phyloP scores from a whole-genome alignment of 257 asterid species.

The Thymus mandschuricus region DNA sequence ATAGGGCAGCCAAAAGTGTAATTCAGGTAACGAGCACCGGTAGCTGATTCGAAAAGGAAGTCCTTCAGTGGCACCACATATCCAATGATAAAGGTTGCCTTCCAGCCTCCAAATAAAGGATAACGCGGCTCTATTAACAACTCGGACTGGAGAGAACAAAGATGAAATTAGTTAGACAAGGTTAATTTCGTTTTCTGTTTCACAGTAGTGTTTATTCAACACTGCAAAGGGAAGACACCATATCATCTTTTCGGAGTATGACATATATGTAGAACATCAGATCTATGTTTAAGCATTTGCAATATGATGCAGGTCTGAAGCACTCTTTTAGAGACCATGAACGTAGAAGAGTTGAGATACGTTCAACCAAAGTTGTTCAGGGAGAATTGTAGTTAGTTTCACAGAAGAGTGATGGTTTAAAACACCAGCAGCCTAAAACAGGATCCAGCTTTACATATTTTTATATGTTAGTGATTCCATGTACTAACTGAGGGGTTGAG shows the following conservation, averaged over 20 bases:
- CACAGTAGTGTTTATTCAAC: background rate
- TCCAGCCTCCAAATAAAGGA: conserved; percentile 99
- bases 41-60: conserved; percentile 82
- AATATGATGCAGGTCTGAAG: conserved; percentile 10
- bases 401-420: conserved; percentile 8
- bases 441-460: conserved; percentile 12
- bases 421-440: conserved; percentile 23
- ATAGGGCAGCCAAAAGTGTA: conserved; percentile 93
- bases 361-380: conserved; percentile 18
- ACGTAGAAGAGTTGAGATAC: conserved; percentile 8
- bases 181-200: conserved; percentile 7
- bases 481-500: conserved; percentile 1
- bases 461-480: conserved; percentile 10
- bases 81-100: conserved; percentile 87
- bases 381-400: conserved; percentile 24
- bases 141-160: conserved; percentile 67
- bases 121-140: conserved; percentile 91
- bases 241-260: conserved; percentile 11
- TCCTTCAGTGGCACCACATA: conserved; percentile 90
- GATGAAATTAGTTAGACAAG: conserved; percentile 22
- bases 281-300: conserved; percentile 2
- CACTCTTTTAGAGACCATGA: conserved; percentile 8
- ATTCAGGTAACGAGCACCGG: conserved; percentile 83
- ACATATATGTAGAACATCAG: background rate
- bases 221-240: conserved; percentile 22